These are phyloP conservation scores for Globisporangium irregulare DNA, from an alignment of 352 stramenopile genomes.

Conservation along the genomic window DNA sequence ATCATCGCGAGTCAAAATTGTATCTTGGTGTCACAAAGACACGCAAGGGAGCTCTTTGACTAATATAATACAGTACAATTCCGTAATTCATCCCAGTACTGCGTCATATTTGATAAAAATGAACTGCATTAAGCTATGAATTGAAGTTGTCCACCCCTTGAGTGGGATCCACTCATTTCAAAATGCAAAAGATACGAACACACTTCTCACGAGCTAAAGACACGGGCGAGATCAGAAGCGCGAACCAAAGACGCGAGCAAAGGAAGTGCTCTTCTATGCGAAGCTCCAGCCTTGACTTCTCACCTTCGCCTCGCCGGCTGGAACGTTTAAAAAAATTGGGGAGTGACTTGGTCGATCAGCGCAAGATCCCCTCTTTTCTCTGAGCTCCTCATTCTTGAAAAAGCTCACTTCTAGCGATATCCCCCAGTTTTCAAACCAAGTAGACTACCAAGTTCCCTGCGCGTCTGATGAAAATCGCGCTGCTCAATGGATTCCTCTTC, in stretches of 20 bases:
- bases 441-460: neutral
- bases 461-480: slow-evolving; percentile 9
- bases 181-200: neutral
- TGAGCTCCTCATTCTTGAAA: neutral
- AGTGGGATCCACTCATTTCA: neutral
- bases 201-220: neutral
- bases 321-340: neutral
- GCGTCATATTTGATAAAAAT: neutral
- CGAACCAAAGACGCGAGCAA: neutral
- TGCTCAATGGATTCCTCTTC: slow-evolving; percentile 9
- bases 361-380: neutral
- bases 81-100: no score
- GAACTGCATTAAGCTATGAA: neutral
- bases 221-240: neutral
- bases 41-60: neutral
- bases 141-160: neutral
- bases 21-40: neutral
- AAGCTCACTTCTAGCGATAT: neutral
- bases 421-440: slow-evolving; percentile 29
- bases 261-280: neutral
- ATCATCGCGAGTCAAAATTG: neutral
- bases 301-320: neutral
- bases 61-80: neutral
- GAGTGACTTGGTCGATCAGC: neutral
- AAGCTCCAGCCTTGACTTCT: neutral